Conservation (phyloP, 768 basidiomycete species). For the Neoboletus brunneissimus region DNA sequence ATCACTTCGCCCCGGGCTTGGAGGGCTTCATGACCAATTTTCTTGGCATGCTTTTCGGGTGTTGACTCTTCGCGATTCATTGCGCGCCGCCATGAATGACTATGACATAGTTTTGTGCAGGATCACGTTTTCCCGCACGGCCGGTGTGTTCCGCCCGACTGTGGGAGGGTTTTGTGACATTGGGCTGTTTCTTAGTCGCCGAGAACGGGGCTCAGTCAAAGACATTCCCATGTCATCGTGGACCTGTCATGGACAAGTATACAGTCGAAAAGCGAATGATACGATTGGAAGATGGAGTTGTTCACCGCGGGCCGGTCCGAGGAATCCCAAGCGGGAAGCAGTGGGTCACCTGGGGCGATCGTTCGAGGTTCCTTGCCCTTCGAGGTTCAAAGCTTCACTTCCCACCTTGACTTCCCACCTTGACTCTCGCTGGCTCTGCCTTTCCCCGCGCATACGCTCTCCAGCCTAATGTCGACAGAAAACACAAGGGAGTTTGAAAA, state of each 20-base stretch:
- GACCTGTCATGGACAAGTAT: background rate
- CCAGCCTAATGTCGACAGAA: background rate
- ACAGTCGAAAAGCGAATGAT: too few relatives aligned
- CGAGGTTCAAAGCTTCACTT: too few relatives aligned
- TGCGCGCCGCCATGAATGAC: constrained; percentile 72
- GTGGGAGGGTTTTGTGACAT: background rate
- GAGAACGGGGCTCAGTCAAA: background rate
- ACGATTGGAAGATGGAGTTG: too few relatives aligned
- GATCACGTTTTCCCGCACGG: constrained; percentile 3
- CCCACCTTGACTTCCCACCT: too few relatives aligned
- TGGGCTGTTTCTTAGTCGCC: background rate
- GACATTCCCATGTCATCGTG: background rate
- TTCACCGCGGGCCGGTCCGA: too few relatives aligned
- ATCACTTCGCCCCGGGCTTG: constrained; percentile 67
- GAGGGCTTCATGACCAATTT: constrained; percentile 66
- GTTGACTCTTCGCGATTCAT: constrained; percentile 59
- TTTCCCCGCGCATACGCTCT: background rate
- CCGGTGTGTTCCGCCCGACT: background rate
- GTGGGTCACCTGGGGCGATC: too few relatives aligned
- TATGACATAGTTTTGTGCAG: constrained; percentile 13
- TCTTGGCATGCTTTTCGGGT: constrained; percentile 50
- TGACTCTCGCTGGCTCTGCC: too few relatives aligned
- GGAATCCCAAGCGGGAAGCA: too few relatives aligned
- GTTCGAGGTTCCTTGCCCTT: too few relatives aligned
- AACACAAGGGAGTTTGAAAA: background rate